phyloP scores from a whole-genome alignment of 768 basidiomycete genomes.

The Coprinellus micaceus region DNA sequence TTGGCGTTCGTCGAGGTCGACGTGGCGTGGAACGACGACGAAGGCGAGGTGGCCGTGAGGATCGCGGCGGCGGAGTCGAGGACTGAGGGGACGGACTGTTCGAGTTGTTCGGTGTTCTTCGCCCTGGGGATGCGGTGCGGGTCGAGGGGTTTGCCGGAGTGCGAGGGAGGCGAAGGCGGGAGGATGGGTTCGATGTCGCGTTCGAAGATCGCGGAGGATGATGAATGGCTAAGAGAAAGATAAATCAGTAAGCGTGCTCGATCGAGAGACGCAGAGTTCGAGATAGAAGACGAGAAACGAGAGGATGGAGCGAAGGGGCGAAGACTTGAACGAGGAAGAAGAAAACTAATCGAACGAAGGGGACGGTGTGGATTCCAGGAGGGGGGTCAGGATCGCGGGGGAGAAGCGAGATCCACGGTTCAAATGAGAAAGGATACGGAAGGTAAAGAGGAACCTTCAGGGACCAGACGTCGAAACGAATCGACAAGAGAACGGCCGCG shows the following conservation, averaged over 20 bases:
- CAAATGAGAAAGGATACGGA: too few relatives aligned
- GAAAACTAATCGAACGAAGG: too few relatives aligned
- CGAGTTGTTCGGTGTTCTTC: conserved; percentile 69
- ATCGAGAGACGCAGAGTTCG: too few relatives aligned
- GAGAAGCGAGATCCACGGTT: too few relatives aligned
- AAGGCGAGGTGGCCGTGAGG: conserved; percentile 37
- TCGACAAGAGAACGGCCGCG: too few relatives aligned
- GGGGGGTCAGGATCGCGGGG: too few relatives aligned
- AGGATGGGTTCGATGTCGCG: conserved; percentile 77
- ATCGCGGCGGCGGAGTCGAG: conserved; percentile 80
- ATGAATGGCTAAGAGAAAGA: conserved; percentile 48
- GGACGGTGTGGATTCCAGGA: too few relatives aligned
- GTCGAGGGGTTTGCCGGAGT: conserved; percentile 38
- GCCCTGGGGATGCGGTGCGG: conserved; percentile 74
- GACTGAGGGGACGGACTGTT: conserved; percentile 80
- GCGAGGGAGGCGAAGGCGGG: conserved; percentile 30
- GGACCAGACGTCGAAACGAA: too few relatives aligned
- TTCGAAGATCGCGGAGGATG: conserved; percentile 88
- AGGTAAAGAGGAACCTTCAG: too few relatives aligned
- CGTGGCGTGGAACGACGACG: too few relatives aligned
- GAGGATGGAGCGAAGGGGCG: conserved; percentile 67
- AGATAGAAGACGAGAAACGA: too few relatives aligned
- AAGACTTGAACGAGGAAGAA: conserved; percentile 73
- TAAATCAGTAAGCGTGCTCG: neutral
- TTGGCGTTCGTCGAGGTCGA: too few relatives aligned